Evolutionary conservation across 2,329 filamentous ascomycete species (phyloP).

Genomic region (Cladosporium sp.): DNA sequence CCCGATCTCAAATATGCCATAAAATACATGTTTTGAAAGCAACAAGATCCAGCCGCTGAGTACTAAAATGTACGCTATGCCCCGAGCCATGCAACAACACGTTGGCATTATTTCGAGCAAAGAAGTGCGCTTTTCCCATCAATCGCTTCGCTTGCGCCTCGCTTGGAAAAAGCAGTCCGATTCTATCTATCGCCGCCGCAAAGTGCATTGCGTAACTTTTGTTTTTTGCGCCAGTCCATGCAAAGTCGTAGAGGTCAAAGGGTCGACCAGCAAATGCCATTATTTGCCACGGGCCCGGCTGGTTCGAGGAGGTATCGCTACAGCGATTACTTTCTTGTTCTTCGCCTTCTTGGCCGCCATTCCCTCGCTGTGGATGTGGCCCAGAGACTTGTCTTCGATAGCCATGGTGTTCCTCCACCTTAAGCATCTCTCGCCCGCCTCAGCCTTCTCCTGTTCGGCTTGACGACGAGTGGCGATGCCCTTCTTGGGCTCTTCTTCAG

Average conservation of each 20-base stretch:
- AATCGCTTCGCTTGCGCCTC: slow-evolving; percentile 9
- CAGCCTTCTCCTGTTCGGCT: slow-evolving; percentile 52
- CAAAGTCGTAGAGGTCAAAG: not conserved
- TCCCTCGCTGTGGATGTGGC: slow-evolving; percentile 27
- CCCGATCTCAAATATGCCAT: no score
- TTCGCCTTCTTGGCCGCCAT: slow-evolving; percentile 31
- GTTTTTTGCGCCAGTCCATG: not conserved
- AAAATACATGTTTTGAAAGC: no score
- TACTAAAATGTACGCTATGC: no score
- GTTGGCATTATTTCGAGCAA: no score
- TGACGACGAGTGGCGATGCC: slow-evolving; percentile 62
- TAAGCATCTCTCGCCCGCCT: slow-evolving; percentile 56
- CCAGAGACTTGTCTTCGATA: slow-evolving; percentile 30
- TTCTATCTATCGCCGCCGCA: slow-evolving; percentile 1
- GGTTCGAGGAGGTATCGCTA: not conserved
- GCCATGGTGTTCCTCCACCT: slow-evolving; percentile 64
- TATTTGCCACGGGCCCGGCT: slow-evolving; percentile 7
- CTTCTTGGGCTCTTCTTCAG: slow-evolving; percentile 43
- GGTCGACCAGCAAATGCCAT: not conserved
- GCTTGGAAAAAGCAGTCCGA: not conserved
- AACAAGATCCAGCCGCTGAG: no score
- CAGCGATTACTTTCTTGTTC: slow-evolving; percentile 20
- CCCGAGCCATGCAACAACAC: not conserved
- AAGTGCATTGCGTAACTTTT: not conserved
- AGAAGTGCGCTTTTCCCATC: slow-evolving; percentile 4